These are phyloP conservation scores for Echites panduratus DNA, from an alignment of 257 asterid genomes.

Conservation along the genomic window DNA sequence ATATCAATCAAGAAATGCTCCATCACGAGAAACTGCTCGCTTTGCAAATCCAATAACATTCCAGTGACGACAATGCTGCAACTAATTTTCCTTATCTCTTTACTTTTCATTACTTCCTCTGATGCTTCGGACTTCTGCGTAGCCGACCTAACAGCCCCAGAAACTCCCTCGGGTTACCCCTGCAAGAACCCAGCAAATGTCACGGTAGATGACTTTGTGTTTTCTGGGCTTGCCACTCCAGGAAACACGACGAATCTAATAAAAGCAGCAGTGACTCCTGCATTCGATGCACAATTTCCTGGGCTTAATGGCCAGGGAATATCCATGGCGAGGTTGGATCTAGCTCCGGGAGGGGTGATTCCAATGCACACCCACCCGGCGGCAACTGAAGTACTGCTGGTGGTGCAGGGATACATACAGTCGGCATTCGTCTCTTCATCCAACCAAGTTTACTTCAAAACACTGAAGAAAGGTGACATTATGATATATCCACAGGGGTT, in stretches of 20 bases:
- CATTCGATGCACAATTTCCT: constrained; percentile 64
- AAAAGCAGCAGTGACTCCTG: constrained; percentile 60
- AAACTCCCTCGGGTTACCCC: constrained; percentile 55
- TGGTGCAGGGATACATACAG: constrained; percentile 34
- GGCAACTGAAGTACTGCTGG: constrained; percentile 52
- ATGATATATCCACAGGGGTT: constrained; percentile 68
- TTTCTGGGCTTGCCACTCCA: constrained; percentile 36
- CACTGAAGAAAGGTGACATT: constrained; percentile 50
- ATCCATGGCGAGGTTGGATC: constrained; percentile 59
- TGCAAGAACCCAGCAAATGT: constrained; percentile 56
- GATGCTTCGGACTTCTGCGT: constrained; percentile 69
- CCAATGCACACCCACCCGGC: constrained; percentile 86
- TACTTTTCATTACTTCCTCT: constrained; percentile 22
- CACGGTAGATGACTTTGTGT: constrained; percentile 44
- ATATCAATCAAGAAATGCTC: too few species aligned
- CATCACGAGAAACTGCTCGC: too few species aligned
- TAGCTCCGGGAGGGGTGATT: constrained; percentile 52
- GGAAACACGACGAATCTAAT: constrained; percentile 70
- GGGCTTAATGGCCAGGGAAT: constrained; percentile 72
- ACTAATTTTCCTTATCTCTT: constrained; percentile 22
- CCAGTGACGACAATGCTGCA: constrained; percentile 26
- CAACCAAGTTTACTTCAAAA: constrained; percentile 46
- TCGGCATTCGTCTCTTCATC: constrained; percentile 56
- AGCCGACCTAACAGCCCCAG: constrained; percentile 42
- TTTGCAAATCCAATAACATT: background rate